These are phyloP conservation scores for Ramularia collo-cygni DNA, from an alignment of 2,329 filamentous ascomycete genomes.

Conservation along the genomic window DNA sequence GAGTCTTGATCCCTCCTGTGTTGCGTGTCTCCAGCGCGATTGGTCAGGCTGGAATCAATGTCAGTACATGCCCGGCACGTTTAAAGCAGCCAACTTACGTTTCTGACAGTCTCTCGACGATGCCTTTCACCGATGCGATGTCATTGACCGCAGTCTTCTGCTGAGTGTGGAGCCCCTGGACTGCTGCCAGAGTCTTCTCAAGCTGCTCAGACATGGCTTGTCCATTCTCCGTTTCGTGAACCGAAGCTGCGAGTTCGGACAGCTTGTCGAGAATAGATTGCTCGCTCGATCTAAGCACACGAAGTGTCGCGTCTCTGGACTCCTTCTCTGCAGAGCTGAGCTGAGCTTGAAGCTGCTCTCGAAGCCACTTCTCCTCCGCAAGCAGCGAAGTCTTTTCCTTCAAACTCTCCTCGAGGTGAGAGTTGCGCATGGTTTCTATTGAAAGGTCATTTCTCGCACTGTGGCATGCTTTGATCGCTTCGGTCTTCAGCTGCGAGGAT, in stretches of 20 bases:
- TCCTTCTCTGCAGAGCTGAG: conserved; percentile 4
- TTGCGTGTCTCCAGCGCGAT: background rate
- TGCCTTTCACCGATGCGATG: conserved; percentile 14
- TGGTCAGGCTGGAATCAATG: background rate
- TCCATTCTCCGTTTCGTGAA: conserved; percentile 7
- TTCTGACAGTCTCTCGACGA: conserved; percentile 15
- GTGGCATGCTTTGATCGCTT: conserved; percentile 15
- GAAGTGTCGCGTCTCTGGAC: conserved; percentile 7
- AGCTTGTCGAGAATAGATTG: conserved; percentile 21
- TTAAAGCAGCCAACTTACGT: conserved; percentile 6
- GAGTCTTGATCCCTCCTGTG: background rate
- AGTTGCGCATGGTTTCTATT: conserved; percentile 3
- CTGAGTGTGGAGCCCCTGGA: conserved; percentile 16
- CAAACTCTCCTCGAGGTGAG: conserved; percentile 19
- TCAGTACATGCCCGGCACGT: background rate
- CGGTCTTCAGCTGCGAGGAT: conserved; percentile 9
- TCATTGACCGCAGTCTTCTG: conserved; percentile 13
- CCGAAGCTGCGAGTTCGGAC: conserved; percentile 13
- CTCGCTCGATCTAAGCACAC: conserved; percentile 10
- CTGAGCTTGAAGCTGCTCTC: conserved; percentile 19
- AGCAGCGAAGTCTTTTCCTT: conserved; percentile 16
- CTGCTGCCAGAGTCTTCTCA: conserved; percentile 12
- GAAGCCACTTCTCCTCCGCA: conserved; percentile 19
- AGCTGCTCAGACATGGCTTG: conserved; percentile 10
- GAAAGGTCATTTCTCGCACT: conserved; percentile 16